Conservation (phyloP, 441 rosid species). For the Adansonia grandidieri region DNA sequence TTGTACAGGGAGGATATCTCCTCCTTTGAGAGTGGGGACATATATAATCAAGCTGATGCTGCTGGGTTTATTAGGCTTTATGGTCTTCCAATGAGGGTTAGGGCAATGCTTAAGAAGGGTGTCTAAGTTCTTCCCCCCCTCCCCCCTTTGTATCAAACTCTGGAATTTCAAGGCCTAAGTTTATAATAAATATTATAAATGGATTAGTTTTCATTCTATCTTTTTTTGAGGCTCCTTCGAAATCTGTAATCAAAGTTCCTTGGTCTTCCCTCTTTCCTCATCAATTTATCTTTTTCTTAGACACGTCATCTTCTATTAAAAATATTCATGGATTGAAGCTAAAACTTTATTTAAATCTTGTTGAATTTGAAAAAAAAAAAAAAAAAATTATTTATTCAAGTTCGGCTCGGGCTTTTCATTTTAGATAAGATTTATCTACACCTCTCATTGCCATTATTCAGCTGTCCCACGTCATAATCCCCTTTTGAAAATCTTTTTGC, state of each 20-base stretch:
- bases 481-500: not conserved
- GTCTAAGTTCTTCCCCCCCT: conserved; percentile 27
- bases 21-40: conserved; percentile 82
- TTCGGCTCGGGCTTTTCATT: not conserved
- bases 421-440: not conserved
- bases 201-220: not conserved
- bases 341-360: too few species aligned
- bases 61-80: conserved; percentile 81
- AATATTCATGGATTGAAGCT: too few species aligned
- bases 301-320: too few species aligned
- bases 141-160: not conserved
- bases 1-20: conserved; percentile 88
- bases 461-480: not conserved
- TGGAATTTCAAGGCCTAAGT: not conserved
- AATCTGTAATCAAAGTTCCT: not conserved
- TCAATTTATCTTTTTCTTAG: too few species aligned
- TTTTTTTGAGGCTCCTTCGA: not conserved
- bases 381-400: too few species aligned
- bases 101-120: conserved; percentile 78
- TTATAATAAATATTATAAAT: not conserved
- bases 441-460: not conserved
- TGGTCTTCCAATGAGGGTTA: conserved; percentile 79
- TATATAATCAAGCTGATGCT: conserved; percentile 91
- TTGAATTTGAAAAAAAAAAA: too few species aligned
- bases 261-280: not conserved